A percentile compares a stretch with the other conserved stretches of the same genome.
Evolutionary conservation across 1,139 yeast species (phyloP).

Genomic region (Kodamaea derodonti): DNA sequence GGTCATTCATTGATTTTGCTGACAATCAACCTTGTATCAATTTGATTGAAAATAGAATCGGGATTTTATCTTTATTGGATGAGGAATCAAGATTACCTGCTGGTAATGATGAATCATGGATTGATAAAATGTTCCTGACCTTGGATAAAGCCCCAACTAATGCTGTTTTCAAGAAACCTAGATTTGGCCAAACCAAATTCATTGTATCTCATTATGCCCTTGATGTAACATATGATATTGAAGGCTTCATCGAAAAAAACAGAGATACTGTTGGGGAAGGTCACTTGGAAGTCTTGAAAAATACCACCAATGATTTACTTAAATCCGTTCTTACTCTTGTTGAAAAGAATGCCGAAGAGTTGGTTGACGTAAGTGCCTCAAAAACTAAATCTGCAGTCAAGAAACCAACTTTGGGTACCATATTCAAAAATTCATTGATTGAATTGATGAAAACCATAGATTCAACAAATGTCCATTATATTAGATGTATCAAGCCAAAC

Average conservation of each 20-base stretch:
- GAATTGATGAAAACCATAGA: conserved; percentile 91
- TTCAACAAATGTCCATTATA: conserved; percentile 93
- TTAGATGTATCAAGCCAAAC: conserved; percentile 96
- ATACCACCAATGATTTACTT: conserved; percentile 63
- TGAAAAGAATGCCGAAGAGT: conserved; percentile 57
- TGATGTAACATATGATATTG: conserved; percentile 89
- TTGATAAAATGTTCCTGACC: conserved; percentile 83
- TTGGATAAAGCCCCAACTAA: conserved; percentile 76
- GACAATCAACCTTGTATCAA: conserved; percentile 98
- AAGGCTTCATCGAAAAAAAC: conserved; percentile 94
- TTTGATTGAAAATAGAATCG: conserved; percentile 84
- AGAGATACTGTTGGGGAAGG: conserved; percentile 98
- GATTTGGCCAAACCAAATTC: conserved; percentile 90
- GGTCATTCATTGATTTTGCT: conserved; percentile 95
- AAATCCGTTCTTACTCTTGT: conserved; percentile 59
- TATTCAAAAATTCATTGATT: conserved; percentile 86
- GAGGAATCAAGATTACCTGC: conserved; percentile 95
- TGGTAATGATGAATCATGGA: conserved; percentile 91
- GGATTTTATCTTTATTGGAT: conserved; percentile 82
- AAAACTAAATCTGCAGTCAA: conserved; percentile 46
- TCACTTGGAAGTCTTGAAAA: conserved; percentile 77
- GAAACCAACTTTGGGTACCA: conserved; percentile 92
- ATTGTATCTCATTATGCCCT: conserved; percentile 92
- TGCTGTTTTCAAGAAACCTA: conserved; percentile 84
- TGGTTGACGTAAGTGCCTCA: conserved; percentile 39